Evolutionary conservation across 805 yeast genomes (phyloP).

Genomic region (Kuraishia piskuri): DNA sequence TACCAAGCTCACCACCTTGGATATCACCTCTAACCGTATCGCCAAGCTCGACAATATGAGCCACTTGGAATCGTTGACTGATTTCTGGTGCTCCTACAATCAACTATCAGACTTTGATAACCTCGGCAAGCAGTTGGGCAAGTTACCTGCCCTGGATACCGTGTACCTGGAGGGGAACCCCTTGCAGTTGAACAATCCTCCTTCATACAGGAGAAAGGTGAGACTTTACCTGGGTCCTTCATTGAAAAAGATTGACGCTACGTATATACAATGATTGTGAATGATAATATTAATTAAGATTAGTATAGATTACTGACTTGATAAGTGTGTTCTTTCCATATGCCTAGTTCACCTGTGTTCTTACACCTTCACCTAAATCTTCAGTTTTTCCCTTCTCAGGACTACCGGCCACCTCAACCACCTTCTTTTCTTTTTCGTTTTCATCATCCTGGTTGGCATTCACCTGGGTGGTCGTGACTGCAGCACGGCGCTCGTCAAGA

Average conservation of each 20-base stretch:
- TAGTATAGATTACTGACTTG: neutral
- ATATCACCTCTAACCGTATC: constrained; percentile 71
- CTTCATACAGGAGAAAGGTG: constrained; percentile 80
- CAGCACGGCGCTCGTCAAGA: constrained; percentile 13
- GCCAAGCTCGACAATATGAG: constrained; percentile 50
- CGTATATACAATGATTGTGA: constrained; percentile 41
- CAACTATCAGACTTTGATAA: constrained; percentile 60
- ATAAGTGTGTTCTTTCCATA: neutral
- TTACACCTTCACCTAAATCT: neutral
- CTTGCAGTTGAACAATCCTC: constrained; percentile 59
- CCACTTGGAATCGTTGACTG: constrained; percentile 69
- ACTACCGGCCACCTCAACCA: neutral
- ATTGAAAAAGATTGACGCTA: constrained; percentile 84
- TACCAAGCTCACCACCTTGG: constrained; percentile 60
- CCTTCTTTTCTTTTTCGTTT: neutral
- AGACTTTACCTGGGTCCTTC: constrained; percentile 63
- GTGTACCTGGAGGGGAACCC: constrained; percentile 95
- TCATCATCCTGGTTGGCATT: neutral
- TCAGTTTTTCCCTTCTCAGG: neutral
- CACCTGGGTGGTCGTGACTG: neutral
- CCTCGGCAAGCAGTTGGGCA: constrained; percentile 55
- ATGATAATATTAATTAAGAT: constrained; percentile 1
- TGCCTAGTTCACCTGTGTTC: neutral
- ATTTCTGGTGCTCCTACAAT: constrained; percentile 89
- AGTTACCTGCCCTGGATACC: constrained; percentile 61